Evolutionary conservation across 1,284 basidiomycete species (phyloP), one percentile per base, ranked within the genome.

Genomic region (Moesziomyces globuligerus): DNA sequence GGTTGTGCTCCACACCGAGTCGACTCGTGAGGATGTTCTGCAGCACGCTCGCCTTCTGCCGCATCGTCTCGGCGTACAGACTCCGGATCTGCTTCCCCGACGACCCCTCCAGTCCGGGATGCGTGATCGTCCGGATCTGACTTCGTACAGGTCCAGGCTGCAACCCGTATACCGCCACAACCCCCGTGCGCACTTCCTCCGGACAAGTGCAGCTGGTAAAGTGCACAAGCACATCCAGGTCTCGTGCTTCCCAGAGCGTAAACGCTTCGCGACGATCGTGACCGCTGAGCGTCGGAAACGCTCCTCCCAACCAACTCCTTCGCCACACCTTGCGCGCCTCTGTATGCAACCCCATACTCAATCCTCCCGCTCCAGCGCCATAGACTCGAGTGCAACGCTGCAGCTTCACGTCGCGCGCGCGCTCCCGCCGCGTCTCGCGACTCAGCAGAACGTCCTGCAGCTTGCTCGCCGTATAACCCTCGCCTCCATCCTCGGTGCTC

Each of bases 31-130:
- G 34, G 3, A 81, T 39, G 26, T 65, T 65, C 3, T 36, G 20
- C n/a, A 74, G 50, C 20, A 79, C 23, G 10, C 46, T 56, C 10
- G 58, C 66, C 25, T 64, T 60, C 24, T 76, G 72, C 26, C 51
- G 48, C 0, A 59, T 49, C 28, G 79, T 77, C 50, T 78, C 56
- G 15, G 60, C 75, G 60, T 79, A 81, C 44, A 81, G 51, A 47
- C 67, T 74, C 4, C 75, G 42, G 4, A 68, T 42, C 15, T 47
- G 44, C 5, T 29, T 44, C 5, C 25, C 40, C 1, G 26, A 26
- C 17, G 37, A 25, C 24, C 21, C 18, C 13, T 23, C 23, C 24
- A 41, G 29, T 2, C 20, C 25, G 4, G 68, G 57, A 29, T 66
- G 60, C 6, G 61, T 64, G 47, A 68, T 43, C 4, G 48, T 23